These are phyloP conservation scores for Juglanconis oblonga DNA, from an alignment of 2,329 filamentous ascomycete species.

Conservation along the genomic window DNA sequence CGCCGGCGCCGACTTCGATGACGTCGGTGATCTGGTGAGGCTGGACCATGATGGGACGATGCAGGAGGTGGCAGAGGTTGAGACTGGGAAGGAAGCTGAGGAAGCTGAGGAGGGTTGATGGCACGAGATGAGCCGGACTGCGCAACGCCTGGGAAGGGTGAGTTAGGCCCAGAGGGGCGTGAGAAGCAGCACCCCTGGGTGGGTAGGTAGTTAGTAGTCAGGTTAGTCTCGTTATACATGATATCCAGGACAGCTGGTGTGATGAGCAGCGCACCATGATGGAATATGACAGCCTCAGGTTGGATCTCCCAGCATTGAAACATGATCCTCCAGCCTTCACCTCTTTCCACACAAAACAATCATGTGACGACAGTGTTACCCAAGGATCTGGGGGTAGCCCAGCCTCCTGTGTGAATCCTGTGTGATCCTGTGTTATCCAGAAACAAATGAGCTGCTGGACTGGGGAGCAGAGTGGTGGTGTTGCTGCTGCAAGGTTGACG, in stretches of 20 bases:
- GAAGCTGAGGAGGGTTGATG: conserved; percentile 43
- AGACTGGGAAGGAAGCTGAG: conserved; percentile 20
- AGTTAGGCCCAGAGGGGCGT: conserved; percentile 48
- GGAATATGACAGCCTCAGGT: background rate
- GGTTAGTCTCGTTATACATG: too few relatives aligned
- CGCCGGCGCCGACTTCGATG: conserved; percentile 33
- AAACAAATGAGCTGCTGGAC: too few relatives aligned
- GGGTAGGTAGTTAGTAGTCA: too few relatives aligned
- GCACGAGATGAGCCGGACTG: conserved; percentile 39
- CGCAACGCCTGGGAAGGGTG: conserved; percentile 49
- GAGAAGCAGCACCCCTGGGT: conserved; percentile 59
- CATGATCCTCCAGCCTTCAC: too few relatives aligned
- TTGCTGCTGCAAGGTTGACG: too few relatives aligned
- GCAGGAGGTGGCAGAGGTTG: conserved; percentile 12
- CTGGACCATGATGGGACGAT: conserved; percentile 21
- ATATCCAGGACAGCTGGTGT: too few relatives aligned
- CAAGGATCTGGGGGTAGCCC: too few relatives aligned
- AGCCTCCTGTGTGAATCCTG: too few relatives aligned
- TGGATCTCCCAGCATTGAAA: background rate
- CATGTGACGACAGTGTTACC: too few relatives aligned
- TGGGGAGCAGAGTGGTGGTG: too few relatives aligned
- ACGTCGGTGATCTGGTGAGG: conserved; percentile 9
- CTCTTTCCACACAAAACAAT: background rate
- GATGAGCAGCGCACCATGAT: too few relatives aligned
- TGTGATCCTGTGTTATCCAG: too few relatives aligned